Evolutionary conservation across 129 eudicot species (phyloP).

Genomic region (Tanacetum coccineum): DNA sequence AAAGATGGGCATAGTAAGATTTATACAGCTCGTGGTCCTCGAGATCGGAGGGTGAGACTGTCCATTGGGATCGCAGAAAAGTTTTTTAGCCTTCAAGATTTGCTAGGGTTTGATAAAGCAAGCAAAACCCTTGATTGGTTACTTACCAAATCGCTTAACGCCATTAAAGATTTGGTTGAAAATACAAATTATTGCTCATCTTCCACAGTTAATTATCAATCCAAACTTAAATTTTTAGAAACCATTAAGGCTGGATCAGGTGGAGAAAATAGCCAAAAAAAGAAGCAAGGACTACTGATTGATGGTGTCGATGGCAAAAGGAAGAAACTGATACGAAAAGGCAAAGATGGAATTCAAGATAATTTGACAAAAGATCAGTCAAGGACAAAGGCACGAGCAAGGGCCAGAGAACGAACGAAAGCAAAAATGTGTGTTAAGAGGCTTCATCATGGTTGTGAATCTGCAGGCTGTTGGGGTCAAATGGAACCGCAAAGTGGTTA

Average conservation of each 20-base stretch:
- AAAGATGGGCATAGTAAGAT: conserved; percentile 47
- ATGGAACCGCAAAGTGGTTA: no score
- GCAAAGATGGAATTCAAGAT: background rate
- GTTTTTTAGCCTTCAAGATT: conserved; percentile 42
- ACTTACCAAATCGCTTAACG: conserved; percentile 13
- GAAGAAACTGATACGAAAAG: background rate
- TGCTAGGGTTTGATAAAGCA: conserved; percentile 43
- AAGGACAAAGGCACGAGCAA: conserved; percentile 11
- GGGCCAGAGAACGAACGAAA: conserved; percentile 19
- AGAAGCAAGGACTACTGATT: background rate
- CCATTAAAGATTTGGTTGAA: conserved; percentile 1
- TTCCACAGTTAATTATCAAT: background rate
- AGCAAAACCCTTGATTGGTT: conserved; percentile 50
- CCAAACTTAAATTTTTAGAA: background rate
- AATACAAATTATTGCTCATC: background rate
- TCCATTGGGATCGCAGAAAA: conserved; percentile 34
- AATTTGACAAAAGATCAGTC: background rate
- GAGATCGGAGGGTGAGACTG: conserved; percentile 38
- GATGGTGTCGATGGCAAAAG: background rate
- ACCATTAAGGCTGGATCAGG: no score
- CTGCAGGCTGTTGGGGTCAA: background rate
- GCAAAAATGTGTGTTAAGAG: background rate
- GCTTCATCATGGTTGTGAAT: background rate
- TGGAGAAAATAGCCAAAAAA: background rate
- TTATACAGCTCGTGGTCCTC: conserved; percentile 36